These are phyloP conservation scores for Paramecium sonneborni DNA, from an alignment of 73 alveolate genomes.

Conservation along the genomic window DNA sequence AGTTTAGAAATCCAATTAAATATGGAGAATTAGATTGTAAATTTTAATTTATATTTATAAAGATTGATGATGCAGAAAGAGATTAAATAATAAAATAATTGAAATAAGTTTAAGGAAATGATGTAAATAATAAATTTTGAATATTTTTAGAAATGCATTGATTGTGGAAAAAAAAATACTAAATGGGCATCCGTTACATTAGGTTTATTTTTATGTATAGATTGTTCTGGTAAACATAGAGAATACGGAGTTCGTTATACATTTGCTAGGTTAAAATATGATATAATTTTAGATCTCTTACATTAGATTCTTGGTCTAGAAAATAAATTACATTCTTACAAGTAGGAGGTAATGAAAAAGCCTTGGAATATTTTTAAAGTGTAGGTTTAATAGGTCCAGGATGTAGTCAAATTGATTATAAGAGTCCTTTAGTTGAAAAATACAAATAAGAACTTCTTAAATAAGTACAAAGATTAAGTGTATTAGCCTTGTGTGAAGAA, in stretches of 20 bases:
- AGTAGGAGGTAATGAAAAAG: conserved; percentile 52
- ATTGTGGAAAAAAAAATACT: conserved; percentile 40
- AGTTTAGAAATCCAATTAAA: not conserved
- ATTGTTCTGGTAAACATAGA: conserved; percentile 90
- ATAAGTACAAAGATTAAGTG: not conserved
- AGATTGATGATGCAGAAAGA: conserved; percentile 22
- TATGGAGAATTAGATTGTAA: conserved; percentile 25
- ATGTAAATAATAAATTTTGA: not conserved
- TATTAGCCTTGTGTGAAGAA: conserved; percentile 21
- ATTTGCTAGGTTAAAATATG: not conserved
- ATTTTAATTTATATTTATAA: not conserved
- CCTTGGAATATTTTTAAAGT: conserved; percentile 26
- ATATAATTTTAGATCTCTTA: conserved; percentile 1
- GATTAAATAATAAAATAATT: not conserved
- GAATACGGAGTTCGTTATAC: conserved; percentile 66
- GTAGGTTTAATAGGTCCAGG: conserved; percentile 36
- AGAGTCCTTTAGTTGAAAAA: conserved; percentile 33
- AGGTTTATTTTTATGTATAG: conserved; percentile 86
- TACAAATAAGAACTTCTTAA: conserved; percentile 37
- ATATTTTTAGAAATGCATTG: not conserved
- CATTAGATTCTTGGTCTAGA: conserved; percentile 55
- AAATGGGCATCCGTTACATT: conserved; percentile 87
- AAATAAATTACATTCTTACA: conserved; percentile 31
- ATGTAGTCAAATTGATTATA: conserved; percentile 10
- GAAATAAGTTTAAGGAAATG: conserved; percentile 27